Evolutionary conservation across 345 rosid species (phyloP).

Genomic region (Brassica juncea): DNA sequence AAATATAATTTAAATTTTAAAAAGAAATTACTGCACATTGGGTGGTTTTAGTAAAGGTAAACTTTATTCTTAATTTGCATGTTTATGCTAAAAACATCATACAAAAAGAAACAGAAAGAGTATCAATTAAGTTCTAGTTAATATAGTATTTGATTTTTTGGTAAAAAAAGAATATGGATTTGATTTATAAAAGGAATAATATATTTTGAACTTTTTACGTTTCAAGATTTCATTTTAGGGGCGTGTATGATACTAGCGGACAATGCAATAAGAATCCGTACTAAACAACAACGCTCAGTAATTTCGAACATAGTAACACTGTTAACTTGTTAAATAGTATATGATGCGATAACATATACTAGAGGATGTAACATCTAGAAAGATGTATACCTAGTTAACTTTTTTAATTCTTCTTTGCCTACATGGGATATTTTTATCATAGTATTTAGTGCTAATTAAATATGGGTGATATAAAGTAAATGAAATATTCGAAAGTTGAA

Average conservation of each 20-base stretch:
- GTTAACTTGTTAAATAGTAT: neutral
- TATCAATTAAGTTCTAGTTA: no score
- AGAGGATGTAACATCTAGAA: neutral
- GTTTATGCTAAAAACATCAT: no score
- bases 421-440: neutral
- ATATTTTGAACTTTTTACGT: neutral
- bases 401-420: neutral
- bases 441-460: neutral
- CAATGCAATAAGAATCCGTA: neutral
- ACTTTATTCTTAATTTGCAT: no score
- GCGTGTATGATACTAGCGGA: neutral
- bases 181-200: neutral
- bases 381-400: neutral
- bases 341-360: neutral
- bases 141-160: no score
- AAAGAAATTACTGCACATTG: no score
- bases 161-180: no score
- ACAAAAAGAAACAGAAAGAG: no score
- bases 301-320: neutral
- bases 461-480: neutral
- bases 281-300: neutral
- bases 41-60: no score
- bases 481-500: slow-evolving; percentile 21
- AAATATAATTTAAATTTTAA: no score
- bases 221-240: neutral